Evolutionary conservation across 352 stramenopile genomes (phyloP).

Genomic region (Phytophthora quininea): DNA sequence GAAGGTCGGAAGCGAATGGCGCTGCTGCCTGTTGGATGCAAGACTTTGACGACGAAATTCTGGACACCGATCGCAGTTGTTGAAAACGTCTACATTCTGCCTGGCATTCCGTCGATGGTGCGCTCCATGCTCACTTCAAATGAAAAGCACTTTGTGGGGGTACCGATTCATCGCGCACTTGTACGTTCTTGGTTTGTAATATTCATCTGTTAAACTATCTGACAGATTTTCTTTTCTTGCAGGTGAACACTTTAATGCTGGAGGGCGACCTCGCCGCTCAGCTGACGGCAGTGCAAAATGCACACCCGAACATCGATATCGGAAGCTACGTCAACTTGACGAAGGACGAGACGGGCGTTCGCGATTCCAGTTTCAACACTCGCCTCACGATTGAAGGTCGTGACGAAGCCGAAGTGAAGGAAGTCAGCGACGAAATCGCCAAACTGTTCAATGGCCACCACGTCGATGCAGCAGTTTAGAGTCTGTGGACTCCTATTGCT

Average conservation of each 20-base stretch:
- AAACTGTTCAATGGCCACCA: slow-evolving; percentile 33
- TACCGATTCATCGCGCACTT: slow-evolving; percentile 77
- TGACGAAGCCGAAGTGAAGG: slow-evolving; percentile 54
- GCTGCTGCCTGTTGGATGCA: slow-evolving; percentile 62
- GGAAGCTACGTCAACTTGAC: slow-evolving; percentile 88
- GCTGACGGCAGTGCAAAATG: slow-evolving; percentile 71
- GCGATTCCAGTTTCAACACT: slow-evolving; percentile 72
- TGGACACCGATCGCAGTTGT: slow-evolving; percentile 83
- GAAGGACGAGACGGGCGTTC: slow-evolving; percentile 55
- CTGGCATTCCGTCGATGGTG: slow-evolving; percentile 83
- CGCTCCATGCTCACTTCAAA: slow-evolving; percentile 83
- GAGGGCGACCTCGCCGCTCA: slow-evolving; percentile 73
- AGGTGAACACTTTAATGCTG: slow-evolving; percentile 74
- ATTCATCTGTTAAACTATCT: slow-evolving; percentile 2
- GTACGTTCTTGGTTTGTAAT: slow-evolving; percentile 42
- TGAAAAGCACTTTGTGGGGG: slow-evolving; percentile 77
- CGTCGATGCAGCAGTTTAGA: slow-evolving; percentile 1
- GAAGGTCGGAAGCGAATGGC: slow-evolving; percentile 79
- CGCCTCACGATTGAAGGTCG: slow-evolving; percentile 71
- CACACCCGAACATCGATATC: slow-evolving; percentile 71
- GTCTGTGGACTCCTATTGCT: neutral
- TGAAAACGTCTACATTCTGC: slow-evolving; percentile 87
- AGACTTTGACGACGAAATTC: slow-evolving; percentile 54
- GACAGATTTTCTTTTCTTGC: slow-evolving; percentile 11
- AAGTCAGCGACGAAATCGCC: slow-evolving; percentile 54